These are phyloP conservation scores for Backusella morwellensis DNA, from an alignment of 192 early-diverging fungal genomes.

Conservation along the genomic window DNA sequence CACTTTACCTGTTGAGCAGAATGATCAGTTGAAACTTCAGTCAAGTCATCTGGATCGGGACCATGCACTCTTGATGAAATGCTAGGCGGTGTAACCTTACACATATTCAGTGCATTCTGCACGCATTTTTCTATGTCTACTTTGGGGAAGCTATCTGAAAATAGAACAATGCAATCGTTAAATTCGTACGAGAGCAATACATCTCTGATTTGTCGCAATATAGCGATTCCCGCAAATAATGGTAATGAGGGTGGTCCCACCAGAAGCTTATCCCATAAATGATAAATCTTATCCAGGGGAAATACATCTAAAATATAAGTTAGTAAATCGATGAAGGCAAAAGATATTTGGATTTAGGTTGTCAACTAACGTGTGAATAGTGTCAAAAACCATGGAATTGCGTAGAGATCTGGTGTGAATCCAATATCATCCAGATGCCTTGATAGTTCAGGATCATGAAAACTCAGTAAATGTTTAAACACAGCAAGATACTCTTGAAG, in stretches of 20 bases:
- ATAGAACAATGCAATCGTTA: slow-evolving; percentile 53
- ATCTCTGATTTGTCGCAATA: slow-evolving; percentile 66
- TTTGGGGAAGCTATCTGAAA: slow-evolving; percentile 58
- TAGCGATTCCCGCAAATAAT: slow-evolving; percentile 66
- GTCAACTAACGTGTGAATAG: slow-evolving; percentile 70
- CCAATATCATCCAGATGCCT: slow-evolving; percentile 59
- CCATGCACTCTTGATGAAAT: slow-evolving; percentile 39
- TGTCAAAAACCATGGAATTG: slow-evolving; percentile 83
- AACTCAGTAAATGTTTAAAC: slow-evolving; percentile 64
- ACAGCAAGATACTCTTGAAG: slow-evolving; percentile 69
- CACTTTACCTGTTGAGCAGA: background rate
- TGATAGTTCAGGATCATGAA: slow-evolving; percentile 74
- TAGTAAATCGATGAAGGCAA: background rate
- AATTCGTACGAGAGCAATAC: slow-evolving; percentile 64
- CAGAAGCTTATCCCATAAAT: slow-evolving; percentile 76
- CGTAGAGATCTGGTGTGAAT: slow-evolving; percentile 70
- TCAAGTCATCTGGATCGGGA: slow-evolving; percentile 24
- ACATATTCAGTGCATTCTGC: slow-evolving; percentile 57
- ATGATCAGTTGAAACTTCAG: background rate
- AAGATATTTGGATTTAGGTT: background rate
- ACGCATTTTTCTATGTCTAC: slow-evolving; percentile 75
- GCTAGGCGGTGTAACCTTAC: slow-evolving; percentile 68
- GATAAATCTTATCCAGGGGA: slow-evolving; percentile 77
- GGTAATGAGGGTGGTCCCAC: slow-evolving; percentile 63
- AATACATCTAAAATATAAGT: slow-evolving; percentile 67